phyloP scores from a whole-genome alignment of 495 filamentous ascomycete genomes.

The Lepraria neglecta region DNA sequence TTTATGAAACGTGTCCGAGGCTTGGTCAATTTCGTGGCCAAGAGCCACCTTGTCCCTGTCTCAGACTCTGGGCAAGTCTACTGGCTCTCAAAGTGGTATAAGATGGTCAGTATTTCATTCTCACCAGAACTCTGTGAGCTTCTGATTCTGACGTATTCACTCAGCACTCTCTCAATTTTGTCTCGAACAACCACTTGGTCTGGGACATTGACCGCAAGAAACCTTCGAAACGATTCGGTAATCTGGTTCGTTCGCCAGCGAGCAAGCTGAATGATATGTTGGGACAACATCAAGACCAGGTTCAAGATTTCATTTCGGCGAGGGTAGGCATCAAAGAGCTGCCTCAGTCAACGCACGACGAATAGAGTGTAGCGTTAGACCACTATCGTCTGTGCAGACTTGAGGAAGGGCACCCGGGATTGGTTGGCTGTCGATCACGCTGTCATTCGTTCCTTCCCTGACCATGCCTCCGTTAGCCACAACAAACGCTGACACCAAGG shows the following conservation, averaged over 20 bases:
- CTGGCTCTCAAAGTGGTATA: constrained; percentile 65
- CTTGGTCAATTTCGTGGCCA: constrained; percentile 43
- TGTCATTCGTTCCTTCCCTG: background rate
- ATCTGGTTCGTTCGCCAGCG: constrained; percentile 48
- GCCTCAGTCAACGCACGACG: background rate
- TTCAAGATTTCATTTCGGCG: constrained; percentile 48
- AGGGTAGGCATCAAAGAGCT: constrained; percentile 26
- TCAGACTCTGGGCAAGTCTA: constrained; percentile 53
- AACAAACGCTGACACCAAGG: background rate
- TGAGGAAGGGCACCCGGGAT: no score
- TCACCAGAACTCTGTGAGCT: no score
- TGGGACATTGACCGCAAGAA: constrained; percentile 59
- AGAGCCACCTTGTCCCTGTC: constrained; percentile 48
- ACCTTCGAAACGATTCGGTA: constrained; percentile 63
- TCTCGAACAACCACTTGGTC: constrained; percentile 61
- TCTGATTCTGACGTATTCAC: background rate
- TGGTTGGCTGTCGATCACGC: background rate
- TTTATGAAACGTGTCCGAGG: constrained; percentile 42
- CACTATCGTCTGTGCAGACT: background rate
- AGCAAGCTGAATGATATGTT: constrained; percentile 59
- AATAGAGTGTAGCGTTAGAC: background rate
- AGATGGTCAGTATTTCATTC: constrained; percentile 38
- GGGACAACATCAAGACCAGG: constrained; percentile 50
- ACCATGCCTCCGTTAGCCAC: background rate
- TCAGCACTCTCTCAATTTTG: constrained; percentile 65